Base-by-base conservation (phyloP, 352 stramenopile genomes). In the Globisporangium okanoganense region DNA sequence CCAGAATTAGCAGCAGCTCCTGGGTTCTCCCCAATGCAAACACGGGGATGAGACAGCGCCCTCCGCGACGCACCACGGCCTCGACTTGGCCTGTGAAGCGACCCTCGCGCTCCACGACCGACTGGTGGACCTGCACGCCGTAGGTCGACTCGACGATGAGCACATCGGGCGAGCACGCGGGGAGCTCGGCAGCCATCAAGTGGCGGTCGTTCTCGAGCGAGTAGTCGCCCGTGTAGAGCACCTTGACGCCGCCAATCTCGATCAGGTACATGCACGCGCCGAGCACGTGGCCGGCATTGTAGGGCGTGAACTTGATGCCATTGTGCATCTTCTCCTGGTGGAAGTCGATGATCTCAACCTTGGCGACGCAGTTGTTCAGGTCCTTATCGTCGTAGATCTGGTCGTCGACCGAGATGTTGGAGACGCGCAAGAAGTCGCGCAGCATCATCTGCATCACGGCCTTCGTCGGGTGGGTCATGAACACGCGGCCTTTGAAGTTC, bases 401-500 rank as follows among this genome's bases (percentile, higher is more conserved):
- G 64, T 96, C 86, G 62, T 96, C 88, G n/a, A 95, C 87, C n/a
- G 85, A 90, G 48, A 96, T 96, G 71, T 97, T 96, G 61, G 97
- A 93, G 5, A 99, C 81, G 27, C 96, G 85, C 24, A 99, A 64
- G 67, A 99, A 99, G 73, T 99, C 97, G 9, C 92, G 92, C 56
- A 99, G 78, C 68, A 99, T 88, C 67, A 99, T 91, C 60, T 98
- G 85, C 81, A 99, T 97, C 16, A 99, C 97, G 16, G 97, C 97
- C 68, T 99, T 99, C 14, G 98, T 99, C 20, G 97, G 95, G 76
- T 99, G 96, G 35, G 98, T 99, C 96, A 99, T 99, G 77, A 99
- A 99, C 53, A 99, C 97, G 45, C 82, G 79, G 27, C 96, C 97
- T 58, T 96, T 97, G 64, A 99, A 99, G 57, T 95, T 92, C 18